Evolutionary conservation across 768 basidiomycete species (phyloP), one percentile per base, ranked within the genome.

Genomic region (Pleurotus citrinopileatus): DNA sequence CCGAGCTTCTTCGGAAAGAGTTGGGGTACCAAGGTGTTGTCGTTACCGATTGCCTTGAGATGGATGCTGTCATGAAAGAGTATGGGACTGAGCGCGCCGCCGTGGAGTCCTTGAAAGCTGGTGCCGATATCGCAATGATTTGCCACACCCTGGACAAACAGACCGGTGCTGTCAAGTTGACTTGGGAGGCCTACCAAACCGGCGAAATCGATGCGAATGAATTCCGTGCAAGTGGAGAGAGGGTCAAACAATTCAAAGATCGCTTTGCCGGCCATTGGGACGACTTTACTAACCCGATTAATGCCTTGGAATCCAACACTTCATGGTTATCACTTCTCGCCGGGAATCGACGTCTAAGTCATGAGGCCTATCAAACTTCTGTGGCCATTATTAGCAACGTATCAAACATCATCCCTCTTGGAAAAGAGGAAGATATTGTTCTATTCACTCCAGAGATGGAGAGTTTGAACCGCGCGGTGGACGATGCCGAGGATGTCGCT

Each of bases 21-120:
- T 57, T 89, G 60, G 70, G 70, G 0, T 89, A 77, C 64, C 45
- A 70, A 3, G 86, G 86, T 0, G 77, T 89, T 32, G 65, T 87
- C 19, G 86, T 88, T 25, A 88, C 87, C 1, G 87, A 89, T 62
- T 89, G 87, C 61, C 67, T 89, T 20, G 87, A 89, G 68, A 89
- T 90, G 87, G 83, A 83, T 44, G 86, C 88, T 9, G 78, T 89
- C 13, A 76, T 81, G 0, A 72, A 76, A 25, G 69, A 70, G 15
- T 70, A 74, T 9, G 82, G 82, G 4, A 68, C 76, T 2, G 74
- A 77, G 52, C 72, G 71, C 36, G 86, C 84, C 4, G 82, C 84
- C 0, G 75, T 87, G 15, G 63, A 73, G 55, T 78, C 81, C 3
- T 61, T 89, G 38, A 69, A 71, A 44, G 86, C 87, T 0, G 87